These are phyloP conservation scores for Flaveria trinervia DNA, from an alignment of 129 eudicot species.

Conservation along the genomic window DNA sequence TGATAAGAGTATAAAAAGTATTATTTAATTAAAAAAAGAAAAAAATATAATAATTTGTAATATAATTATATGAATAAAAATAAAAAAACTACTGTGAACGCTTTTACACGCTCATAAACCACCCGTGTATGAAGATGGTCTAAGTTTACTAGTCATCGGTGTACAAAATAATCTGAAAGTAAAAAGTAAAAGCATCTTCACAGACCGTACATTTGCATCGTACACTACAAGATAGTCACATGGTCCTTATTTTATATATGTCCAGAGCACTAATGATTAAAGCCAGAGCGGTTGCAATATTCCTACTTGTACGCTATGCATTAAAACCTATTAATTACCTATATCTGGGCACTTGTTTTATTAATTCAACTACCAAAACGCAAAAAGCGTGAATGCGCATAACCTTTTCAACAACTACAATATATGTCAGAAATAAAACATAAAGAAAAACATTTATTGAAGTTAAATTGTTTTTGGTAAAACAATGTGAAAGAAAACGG, in stretches of 20 bases:
- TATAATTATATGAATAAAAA: no score
- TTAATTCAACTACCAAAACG: conserved; percentile 25
- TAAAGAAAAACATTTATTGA: no score
- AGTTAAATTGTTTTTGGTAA: no score
- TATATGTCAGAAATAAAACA: conserved; percentile 3
- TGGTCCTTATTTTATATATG: not conserved
- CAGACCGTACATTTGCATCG: not conserved
- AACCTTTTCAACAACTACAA: conserved; percentile 17
- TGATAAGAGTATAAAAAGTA: no score
- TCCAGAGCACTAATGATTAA: conserved; percentile 19
- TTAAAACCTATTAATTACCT: not conserved
- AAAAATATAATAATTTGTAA: no score
- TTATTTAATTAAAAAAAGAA: no score
- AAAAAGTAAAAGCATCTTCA: not conserved
- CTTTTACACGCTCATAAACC: no score
- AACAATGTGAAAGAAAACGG: no score
- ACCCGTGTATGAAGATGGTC: no score
- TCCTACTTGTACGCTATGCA: conserved; percentile 20
- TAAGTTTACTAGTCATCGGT: not conserved
- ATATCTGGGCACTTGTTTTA: not conserved
- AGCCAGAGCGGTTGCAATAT: not conserved
- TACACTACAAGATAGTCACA: not conserved
- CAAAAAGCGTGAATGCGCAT: conserved; percentile 5
- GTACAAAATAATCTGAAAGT: not conserved
- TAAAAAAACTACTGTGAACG: no score